Evolutionary conservation across 768 basidiomycete genomes (phyloP).

Genomic region (Tulasnella sp.): DNA sequence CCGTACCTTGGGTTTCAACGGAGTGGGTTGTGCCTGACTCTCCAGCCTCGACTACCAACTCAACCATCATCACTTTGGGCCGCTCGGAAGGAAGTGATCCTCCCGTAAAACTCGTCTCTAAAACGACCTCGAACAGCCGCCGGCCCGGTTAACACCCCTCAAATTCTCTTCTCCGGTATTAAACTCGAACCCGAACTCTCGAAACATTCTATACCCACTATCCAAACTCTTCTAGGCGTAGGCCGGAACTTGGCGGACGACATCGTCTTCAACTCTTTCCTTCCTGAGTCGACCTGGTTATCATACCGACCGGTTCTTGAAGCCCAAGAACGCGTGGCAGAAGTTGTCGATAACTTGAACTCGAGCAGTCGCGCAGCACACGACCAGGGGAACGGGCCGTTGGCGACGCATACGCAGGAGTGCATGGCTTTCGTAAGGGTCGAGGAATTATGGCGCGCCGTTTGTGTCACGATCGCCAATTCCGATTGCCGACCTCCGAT

Average conservation of each 20-base stretch:
- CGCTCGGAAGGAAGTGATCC: slow-evolving; percentile 20
- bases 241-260: slow-evolving; percentile 71
- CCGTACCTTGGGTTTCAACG: slow-evolving; percentile 21
- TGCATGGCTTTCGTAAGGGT: slow-evolving; percentile 4
- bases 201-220: slow-evolving; percentile 45
- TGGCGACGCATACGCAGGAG: slow-evolving; percentile 9
- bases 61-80: neutral
- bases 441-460: too few relatives aligned
- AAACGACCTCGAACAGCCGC: slow-evolving; percentile 24
- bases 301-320: neutral
- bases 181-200: slow-evolving; percentile 56
- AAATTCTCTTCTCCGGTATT: slow-evolving; percentile 45
- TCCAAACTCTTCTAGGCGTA: slow-evolving; percentile 62
- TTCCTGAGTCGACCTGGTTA: neutral
- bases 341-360: neutral
- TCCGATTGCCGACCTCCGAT: too few relatives aligned
- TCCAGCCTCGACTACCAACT: neutral
- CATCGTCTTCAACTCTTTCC: slow-evolving; percentile 30
- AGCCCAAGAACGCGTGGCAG: neutral
- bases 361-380: neutral
- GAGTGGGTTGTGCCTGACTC: neutral
- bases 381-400: neutral
- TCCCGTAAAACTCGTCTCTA: slow-evolving; percentile 17
- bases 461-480: too few relatives aligned
- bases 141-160: slow-evolving; percentile 34